Evolutionary conservation across 163 green algal genomes (phyloP), one percentile per base, ranked within the genome.

Genomic region (Trebouxia gelatinosa): DNA sequence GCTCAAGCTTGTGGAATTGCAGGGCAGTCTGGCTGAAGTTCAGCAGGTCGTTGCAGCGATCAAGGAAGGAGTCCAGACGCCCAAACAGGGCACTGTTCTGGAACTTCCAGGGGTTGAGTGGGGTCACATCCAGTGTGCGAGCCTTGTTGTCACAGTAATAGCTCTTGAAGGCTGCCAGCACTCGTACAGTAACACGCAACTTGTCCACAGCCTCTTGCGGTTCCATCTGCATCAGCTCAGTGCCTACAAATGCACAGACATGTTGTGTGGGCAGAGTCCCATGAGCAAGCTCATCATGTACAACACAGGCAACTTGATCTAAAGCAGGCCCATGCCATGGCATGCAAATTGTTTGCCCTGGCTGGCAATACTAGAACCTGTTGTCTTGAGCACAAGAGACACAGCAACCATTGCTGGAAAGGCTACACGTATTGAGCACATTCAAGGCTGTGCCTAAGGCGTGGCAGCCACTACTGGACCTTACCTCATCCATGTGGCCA

Each of bases 61-160:
- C 89, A 76, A 96, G 75, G 85, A 96, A 96, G 0, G 75, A 78
- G 57, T 98, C 92, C 23, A 98, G 90, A 11, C 92, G 83, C 6
- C 70, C 83, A 86, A 97, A 97, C 6, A 97, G 79, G 4, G 86
- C 88, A 50, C 57, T 85, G 80, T 90, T 96, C 81, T 95, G 90
- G 80, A 97, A 94, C 54, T 89, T 89, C 94, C 92, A 97, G 0
- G 90, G 90, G 77, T 91, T 93, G 37, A 87, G 78, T 9, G 90
- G 89, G 23, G 57, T 87, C 75, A 93, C 87, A 5, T 67, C 72
- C 31, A 72, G 32, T 48, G 81, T 87, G 31, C 76, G 75, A 0
- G 77, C 74, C 67, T 91, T 92, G 86, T 95, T 95, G 75, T 94
- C 90, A 77, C 93, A 92, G 89, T 95, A 98, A 81, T 90, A 88